These are phyloP conservation scores for Graphilbum ipis-grandicollis DNA, from an alignment of 2,329 filamentous ascomycete species.

Conservation along the genomic window DNA sequence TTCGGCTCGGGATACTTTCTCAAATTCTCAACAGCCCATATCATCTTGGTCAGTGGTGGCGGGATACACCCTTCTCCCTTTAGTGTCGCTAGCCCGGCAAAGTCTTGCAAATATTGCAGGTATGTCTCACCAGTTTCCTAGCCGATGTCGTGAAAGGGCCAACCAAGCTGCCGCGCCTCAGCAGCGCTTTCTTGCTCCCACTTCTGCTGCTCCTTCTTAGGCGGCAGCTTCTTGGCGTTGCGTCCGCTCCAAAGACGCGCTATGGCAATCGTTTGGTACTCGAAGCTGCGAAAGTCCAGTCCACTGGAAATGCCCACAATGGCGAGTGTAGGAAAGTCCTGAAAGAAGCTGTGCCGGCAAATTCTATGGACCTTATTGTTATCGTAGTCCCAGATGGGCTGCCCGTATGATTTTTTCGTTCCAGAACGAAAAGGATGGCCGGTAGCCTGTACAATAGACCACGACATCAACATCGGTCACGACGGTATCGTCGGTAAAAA, in stretches of 20 bases:
- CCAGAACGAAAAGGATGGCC: conserved; percentile 70
- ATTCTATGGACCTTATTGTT: conserved; percentile 22
- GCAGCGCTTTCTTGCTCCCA: conserved; percentile 27
- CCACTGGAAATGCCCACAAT: conserved; percentile 33
- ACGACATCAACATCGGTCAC: conserved; percentile 55
- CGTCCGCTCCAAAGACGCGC: conserved; percentile 18
- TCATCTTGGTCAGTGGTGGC: conserved; percentile 13
- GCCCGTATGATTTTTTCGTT: conserved; percentile 25
- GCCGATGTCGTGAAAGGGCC: conserved; percentile 32
- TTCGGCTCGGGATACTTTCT: conserved; percentile 25
- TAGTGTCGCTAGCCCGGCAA: conserved; percentile 30
- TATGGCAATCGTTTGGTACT: conserved; percentile 21
- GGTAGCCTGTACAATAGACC: conserved; percentile 78
- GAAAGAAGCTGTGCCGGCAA: conserved; percentile 35
- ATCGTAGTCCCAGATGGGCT: conserved; percentile 31
- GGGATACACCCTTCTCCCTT: conserved; percentile 27
- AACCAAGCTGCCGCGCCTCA: conserved; percentile 13
- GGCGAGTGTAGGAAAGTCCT: conserved; percentile 26
- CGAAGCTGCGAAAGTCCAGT: conserved; percentile 20
- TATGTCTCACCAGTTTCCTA: conserved; percentile 34
- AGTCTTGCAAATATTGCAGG: conserved; percentile 24
- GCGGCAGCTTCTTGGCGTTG: conserved; percentile 22
- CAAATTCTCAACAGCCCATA: conserved; percentile 29
- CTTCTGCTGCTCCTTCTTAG: conserved; percentile 18
- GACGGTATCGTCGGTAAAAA: conserved; percentile 36